These are phyloP conservation scores for Paramecium pentaurelia DNA, from an alignment of 73 alveolate species.

Conservation along the genomic window DNA sequence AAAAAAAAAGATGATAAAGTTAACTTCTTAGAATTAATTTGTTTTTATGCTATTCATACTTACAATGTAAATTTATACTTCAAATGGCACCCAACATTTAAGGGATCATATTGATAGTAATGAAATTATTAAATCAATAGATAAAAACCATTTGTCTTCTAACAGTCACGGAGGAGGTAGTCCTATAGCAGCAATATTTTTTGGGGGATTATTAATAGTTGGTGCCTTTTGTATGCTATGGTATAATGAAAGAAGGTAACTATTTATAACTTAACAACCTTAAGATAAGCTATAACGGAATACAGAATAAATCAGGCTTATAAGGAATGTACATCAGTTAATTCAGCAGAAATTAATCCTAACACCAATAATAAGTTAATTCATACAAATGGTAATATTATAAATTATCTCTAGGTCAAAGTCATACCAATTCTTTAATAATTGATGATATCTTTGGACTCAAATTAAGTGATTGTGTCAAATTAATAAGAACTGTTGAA, in stretches of 20 bases:
- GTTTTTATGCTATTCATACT: background rate
- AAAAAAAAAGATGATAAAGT: background rate
- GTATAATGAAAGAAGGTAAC: slow-evolving; percentile 40
- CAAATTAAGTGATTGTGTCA: background rate
- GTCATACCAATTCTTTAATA: background rate
- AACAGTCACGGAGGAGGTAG: background rate
- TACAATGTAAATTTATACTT: background rate
- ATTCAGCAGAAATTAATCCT: background rate
- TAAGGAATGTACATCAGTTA: background rate
- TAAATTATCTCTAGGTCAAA: background rate
- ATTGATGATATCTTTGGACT: background rate
- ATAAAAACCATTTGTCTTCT: background rate
- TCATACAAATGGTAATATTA: background rate
- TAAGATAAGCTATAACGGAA: background rate
- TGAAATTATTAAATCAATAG: background rate
- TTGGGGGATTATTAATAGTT: background rate
- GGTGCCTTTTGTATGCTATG: slow-evolving; percentile 15
- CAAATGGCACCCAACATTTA: background rate
- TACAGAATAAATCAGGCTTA: background rate
- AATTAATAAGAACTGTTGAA: background rate
- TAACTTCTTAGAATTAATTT: background rate
- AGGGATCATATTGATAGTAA: background rate
- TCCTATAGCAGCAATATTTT: background rate
- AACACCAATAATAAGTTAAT: background rate
- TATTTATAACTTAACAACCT: background rate